Evolutionary conservation across 2,329 filamentous ascomycete species (phyloP), one percentile per base, ranked within the genome.

Genomic region (Ophiocordyceps camponoti-saundersi): DNA sequence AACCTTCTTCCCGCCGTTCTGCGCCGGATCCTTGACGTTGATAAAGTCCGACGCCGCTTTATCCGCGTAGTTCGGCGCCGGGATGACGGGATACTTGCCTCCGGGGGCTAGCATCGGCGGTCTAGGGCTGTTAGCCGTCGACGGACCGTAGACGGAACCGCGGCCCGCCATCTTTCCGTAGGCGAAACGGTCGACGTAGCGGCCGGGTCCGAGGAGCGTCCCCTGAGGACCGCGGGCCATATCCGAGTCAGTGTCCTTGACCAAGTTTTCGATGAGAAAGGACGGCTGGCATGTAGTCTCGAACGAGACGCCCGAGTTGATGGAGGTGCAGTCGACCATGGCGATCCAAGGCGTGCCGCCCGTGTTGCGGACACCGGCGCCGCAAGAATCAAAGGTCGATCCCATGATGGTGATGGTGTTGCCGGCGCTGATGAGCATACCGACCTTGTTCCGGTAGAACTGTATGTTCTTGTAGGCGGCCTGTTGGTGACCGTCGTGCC

Each of bases 261-360:
- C 56, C 13, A 69, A 54, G 51, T 69, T 70, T 42, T 69, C 65
- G 22, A 69, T 66, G 7, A 68, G 44, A 52, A 68, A 64, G 8
- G 64, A 67, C 8, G 66, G 65, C 44, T 55, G 61, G n/a, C 51
- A 56, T 2, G 55, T 60, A 1, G 65, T 66, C 18, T 55, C 49
- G 22, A 69, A 61, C 0, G 62, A 65, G 15, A 65, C 57, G 7
- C 66, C 66, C 0, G 66, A 68, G 50, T 67, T 67, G 41, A 62
- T 57, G 2, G 65, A 67, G 32, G 52, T 63, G 43, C 54, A 63
- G 42, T 69, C 66, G 23, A 69, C 54, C 7, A 70, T 49, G 20
- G 58, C 64, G 21, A 70, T 62, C 55, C 60, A 70, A 5, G 65
- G 65, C 12, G 53, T 51, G 13, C 64, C 63, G 1, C 57, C 60